Percentiles rank a stretch among this genome's conserved stretches.
Conservation (phyloP, 2,329 filamentous ascomycete genomes). For the Trichoderma pleuroti region DNA sequence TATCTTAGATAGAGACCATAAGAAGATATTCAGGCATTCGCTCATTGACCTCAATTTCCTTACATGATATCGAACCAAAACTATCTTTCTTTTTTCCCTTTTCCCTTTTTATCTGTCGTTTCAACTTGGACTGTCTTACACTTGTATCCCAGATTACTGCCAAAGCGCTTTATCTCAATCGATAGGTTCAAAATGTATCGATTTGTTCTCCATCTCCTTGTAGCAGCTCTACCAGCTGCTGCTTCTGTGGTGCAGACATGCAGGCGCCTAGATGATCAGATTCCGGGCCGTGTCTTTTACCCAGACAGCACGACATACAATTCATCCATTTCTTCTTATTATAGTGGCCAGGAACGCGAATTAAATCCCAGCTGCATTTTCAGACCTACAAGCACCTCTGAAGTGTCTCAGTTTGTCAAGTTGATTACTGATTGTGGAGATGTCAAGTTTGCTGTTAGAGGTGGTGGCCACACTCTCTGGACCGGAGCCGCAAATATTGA, state of each 20-base stretch:
- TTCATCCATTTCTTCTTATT: background rate
- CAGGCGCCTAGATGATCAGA: background rate
- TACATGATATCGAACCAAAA: background rate
- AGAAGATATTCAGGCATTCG: background rate
- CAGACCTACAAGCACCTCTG: background rate
- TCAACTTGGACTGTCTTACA: background rate
- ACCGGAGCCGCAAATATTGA: slow-evolving; percentile 37
- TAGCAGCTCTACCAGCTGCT: background rate
- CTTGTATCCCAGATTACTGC: background rate
- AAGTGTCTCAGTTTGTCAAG: background rate
- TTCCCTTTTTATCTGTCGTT: background rate
- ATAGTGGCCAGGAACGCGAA: background rate
- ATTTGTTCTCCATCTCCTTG: background rate
- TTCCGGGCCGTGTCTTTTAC: background rate
- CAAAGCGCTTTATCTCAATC: background rate
- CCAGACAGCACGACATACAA: background rate
- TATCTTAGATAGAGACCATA: background rate
- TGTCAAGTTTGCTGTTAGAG: slow-evolving; percentile 35
- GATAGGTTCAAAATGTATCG: background rate
- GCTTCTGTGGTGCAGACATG: background rate
- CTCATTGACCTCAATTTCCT: background rate
- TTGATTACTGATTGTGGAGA: background rate
- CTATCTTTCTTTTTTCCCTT: background rate
- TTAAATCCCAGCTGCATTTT: background rate
- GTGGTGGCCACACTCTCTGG: slow-evolving; percentile 44